Evolutionary conservation across 345 rosid genomes (phyloP), one percentile per base, ranked within the genome.

Genomic region (Gossypium rotundifolium): DNA sequence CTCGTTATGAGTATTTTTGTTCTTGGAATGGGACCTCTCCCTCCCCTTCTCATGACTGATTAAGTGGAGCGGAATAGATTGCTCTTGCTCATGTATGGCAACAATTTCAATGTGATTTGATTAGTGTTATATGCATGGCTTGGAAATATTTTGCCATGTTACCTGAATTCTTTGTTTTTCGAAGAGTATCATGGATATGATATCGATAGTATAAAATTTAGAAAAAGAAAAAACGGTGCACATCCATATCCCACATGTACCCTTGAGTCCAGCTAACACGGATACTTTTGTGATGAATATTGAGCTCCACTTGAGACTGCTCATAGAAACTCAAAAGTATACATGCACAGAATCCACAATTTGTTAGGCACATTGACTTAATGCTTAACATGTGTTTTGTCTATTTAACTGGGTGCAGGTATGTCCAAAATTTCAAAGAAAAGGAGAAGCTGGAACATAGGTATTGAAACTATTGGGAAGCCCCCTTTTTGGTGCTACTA

Each of bases 401-500:
- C 11, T 22, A 38, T 65, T 46, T 57, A 60, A 42, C 38, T 73
- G 72, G 48, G 14, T 77, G 75, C 83, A 85, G 88, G 59, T 85
- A 83, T 72, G 88, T 75, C 74, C 83, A 83, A 59, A n/a, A 71
- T 9, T 82, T 46, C 79, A 13, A 77, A 78, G 86, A 85, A 70
- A 79, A 85, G 64, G 86, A 85, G 81, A 85, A 85, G 79, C 12
- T 81, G 80, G 75, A 59, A 4, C 86, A 85, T 75, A 83, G 88
- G 81, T 83, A 75, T 69, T 83, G 80, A 82, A 71, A 17, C 33
- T 65, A 25, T 54, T 0, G 38, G 67, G 40, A n/a, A 40, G 49
- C 13, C 29, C 7, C n/a, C 18, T 11, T 29, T 46, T 49, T 48
- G 40, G 40, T 33, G 40, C 40, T 33, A 33, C 40, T 5, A 33